Evolutionary conservation across 202 grass and related monocot genomes (phyloP).

Genomic region (Schoenoplectus triqueter): DNA sequence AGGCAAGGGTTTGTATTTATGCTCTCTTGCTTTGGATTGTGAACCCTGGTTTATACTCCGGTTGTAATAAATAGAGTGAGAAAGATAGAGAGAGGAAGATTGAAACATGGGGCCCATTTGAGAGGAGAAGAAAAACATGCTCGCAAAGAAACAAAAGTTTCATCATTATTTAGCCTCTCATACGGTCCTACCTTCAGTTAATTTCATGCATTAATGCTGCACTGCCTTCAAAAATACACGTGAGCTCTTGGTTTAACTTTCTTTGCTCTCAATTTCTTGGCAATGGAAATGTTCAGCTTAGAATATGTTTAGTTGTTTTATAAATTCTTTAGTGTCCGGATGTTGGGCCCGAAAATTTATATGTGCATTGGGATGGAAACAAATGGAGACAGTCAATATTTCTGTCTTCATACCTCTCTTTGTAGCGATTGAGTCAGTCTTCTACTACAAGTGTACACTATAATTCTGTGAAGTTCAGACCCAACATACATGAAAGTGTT

Average conservation of each 20-base stretch:
- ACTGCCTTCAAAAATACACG: conserved; percentile 39
- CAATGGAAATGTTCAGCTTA: too few relatives aligned
- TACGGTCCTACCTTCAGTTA: conserved; percentile 39
- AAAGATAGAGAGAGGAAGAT: conserved; percentile 8
- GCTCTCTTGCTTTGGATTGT: conserved; percentile 18
- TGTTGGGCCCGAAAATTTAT: neutral
- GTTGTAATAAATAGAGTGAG: conserved; percentile 40
- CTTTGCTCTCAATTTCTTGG: neutral
- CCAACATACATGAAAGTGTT: conserved; percentile 18
- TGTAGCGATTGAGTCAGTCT: conserved; percentile 31
- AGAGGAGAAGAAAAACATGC: conserved; percentile 21
- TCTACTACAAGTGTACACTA: conserved; percentile 20
- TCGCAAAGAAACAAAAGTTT: conserved; percentile 37
- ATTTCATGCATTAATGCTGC: conserved; percentile 40
- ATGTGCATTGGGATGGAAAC: too few relatives aligned
- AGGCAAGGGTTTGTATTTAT: conserved; percentile 34
- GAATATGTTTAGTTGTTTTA: neutral
- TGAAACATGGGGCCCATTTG: conserved; percentile 25
- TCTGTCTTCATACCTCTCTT: neutral
- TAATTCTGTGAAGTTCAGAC: neutral
- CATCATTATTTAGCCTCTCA: conserved; percentile 40
- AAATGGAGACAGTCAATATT: neutral
- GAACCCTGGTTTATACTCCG: conserved; percentile 37
- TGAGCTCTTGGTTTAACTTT: neutral
- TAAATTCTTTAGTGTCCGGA: neutral